Evolutionary conservation across 1,139 yeast species (phyloP).

Genomic region (Geotrichum klebahnii): DNA sequence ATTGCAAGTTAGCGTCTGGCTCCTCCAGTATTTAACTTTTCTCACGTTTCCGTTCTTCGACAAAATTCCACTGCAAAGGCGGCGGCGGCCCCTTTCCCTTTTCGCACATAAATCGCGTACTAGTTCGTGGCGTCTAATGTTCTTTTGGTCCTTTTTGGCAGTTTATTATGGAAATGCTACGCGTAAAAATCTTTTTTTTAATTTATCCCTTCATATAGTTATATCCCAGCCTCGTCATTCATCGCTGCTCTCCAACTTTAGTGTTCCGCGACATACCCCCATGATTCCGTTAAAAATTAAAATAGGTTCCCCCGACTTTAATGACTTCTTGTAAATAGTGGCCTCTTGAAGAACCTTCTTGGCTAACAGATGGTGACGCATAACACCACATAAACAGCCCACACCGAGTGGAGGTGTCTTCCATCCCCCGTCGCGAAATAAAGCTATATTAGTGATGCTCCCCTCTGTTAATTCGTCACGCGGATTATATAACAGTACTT

Average conservation of each 20-base stretch:
- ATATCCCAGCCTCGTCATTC: not conserved
- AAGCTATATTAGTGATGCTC: constrained; percentile 76
- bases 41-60: no score
- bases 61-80: no score
- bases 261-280: constrained; percentile 67
- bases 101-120: no score
- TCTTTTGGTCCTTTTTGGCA: no score
- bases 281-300: constrained; percentile 75
- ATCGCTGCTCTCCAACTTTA: constrained; percentile 1
- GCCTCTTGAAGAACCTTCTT: constrained; percentile 57
- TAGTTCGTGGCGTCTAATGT: no score
- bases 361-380: constrained; percentile 60
- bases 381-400: constrained; percentile 86
- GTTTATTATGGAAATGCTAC: not conserved
- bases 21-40: no score
- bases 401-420: constrained; percentile 69
- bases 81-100: no score
- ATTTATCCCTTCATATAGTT: no score
- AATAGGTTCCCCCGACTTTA: constrained; percentile 61
- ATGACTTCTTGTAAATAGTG: constrained; percentile 43
- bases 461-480: constrained; percentile 72
- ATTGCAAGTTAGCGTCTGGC: no score
- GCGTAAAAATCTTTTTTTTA: no score
- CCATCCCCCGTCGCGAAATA: constrained; percentile 57
- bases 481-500: constrained; percentile 66